Conservation (phyloP, 176 grass and related monocot genomes). For the Thinopyrum elongatum region DNA sequence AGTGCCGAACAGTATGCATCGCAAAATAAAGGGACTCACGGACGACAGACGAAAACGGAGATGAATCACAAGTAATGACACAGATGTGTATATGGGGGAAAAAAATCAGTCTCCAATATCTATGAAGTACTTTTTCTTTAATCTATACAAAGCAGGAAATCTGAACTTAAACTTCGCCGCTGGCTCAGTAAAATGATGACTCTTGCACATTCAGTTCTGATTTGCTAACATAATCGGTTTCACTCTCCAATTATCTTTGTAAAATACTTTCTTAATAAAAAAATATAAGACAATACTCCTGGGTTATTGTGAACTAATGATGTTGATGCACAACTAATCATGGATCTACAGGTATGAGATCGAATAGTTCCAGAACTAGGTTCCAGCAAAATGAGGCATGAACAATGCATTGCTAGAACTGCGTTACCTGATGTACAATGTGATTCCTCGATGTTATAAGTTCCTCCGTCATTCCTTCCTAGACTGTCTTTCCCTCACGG, state of each 20-base stretch:
- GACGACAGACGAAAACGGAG: no score
- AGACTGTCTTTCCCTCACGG: conserved; percentile 70
- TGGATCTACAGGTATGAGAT: no score
- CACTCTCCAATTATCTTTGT: background rate
- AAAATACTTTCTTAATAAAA: background rate
- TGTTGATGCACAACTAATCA: background rate
- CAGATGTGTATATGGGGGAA: background rate
- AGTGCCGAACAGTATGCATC: background rate
- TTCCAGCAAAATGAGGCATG: background rate
- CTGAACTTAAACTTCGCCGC: background rate
- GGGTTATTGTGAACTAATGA: background rate
- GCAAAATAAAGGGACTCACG: no score
- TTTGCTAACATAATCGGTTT: background rate
- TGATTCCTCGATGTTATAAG: conserved; percentile 72
- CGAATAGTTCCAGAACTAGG: no score
- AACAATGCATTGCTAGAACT: background rate
- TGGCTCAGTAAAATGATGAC: background rate
- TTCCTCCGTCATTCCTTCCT: conserved; percentile 94
- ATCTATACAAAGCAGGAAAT: background rate
- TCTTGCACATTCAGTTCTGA: background rate
- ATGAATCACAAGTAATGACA: background rate
- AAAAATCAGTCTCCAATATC: background rate
- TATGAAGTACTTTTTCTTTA: background rate
- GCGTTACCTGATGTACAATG: conserved; percentile 75
- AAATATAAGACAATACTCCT: background rate